phyloP scores from a whole-genome alignment of 179 eudicot species.

The Vitellaria paradoxa region DNA sequence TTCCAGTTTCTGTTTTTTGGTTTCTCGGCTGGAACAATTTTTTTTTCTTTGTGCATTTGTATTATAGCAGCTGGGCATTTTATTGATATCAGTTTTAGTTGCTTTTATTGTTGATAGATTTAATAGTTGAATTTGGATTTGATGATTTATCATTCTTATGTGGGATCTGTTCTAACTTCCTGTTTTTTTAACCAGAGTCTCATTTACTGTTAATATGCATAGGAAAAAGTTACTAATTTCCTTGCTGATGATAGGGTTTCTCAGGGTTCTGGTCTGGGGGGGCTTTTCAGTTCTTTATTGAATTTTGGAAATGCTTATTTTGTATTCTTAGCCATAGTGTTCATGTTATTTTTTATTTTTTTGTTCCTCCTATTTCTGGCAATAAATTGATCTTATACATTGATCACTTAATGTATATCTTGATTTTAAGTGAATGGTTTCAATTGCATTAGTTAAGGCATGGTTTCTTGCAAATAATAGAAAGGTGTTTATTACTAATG shows the following conservation, averaged over 20 bases:
- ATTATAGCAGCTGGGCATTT: neutral
- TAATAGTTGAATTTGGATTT: slow-evolving; percentile 19
- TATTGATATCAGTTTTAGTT: neutral
- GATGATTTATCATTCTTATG: slow-evolving; percentile 15
- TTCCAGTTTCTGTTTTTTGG: slow-evolving; percentile 7
- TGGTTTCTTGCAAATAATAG: neutral
- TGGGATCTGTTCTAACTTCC: slow-evolving; percentile 1
- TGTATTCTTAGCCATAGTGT: neutral
- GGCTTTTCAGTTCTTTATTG: neutral
- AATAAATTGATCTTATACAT: neutral
- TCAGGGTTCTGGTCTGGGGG: neutral
- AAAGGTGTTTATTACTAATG: neutral
- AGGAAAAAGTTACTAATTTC: neutral
- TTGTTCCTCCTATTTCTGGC: neutral
- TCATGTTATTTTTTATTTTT: slow-evolving; percentile 10
- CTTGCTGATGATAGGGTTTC: neutral
- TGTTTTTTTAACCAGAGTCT: neutral
- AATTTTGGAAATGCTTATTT: neutral
- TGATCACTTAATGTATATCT: neutral
- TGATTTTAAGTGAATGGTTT: slow-evolving; percentile 6
- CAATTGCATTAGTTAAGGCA: slow-evolving; percentile 11
- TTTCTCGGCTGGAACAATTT: slow-evolving; percentile 7
- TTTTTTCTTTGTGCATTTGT: slow-evolving; percentile 1
- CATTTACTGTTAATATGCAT: neutral
- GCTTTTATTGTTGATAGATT: slow-evolving; percentile 5